Evolutionary conservation across 1,284 basidiomycete species (phyloP).

Genomic region (Wolfiporia cocos): DNA sequence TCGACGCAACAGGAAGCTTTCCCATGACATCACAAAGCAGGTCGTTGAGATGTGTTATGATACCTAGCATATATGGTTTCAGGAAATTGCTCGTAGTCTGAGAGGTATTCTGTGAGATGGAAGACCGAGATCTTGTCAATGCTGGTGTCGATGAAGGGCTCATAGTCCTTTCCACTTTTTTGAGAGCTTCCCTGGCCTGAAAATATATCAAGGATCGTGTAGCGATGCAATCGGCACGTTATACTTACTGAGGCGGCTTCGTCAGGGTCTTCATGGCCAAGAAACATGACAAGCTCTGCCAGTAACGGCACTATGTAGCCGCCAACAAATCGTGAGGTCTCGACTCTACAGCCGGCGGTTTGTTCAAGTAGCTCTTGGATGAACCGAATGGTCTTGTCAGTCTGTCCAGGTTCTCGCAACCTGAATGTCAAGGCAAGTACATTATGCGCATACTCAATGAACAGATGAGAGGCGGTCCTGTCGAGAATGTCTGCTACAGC

Average conservation of each 20-base stretch:
- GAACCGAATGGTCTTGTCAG: constrained; percentile 55
- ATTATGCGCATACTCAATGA: constrained; percentile 56
- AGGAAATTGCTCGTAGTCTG: constrained; percentile 45
- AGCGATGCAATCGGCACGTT: not conserved
- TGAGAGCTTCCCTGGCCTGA: constrained; percentile 59
- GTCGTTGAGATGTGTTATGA: constrained; percentile 79
- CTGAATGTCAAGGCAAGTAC: constrained; percentile 74
- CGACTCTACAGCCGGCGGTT: constrained; percentile 35
- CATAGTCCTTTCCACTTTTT: constrained; percentile 45
- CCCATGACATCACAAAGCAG: constrained; percentile 77
- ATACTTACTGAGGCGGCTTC: constrained; percentile 38
- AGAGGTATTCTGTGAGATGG: constrained; percentile 16
- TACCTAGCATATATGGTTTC: constrained; percentile 72
- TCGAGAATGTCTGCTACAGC: constrained; percentile 40
- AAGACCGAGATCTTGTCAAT: no score
- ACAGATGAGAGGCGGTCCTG: constrained; percentile 44
- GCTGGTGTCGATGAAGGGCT: no score
- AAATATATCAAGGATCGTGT: constrained; percentile 2
- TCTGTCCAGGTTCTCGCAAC: constrained; percentile 44
- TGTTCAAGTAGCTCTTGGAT: constrained; percentile 46
- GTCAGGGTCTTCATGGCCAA: constrained; percentile 60
- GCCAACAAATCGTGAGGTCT: constrained; percentile 49
- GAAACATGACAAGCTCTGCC: constrained; percentile 66
- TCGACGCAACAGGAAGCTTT: constrained; percentile 60
- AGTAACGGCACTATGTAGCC: constrained; percentile 65